These are phyloP conservation scores for Verticillium albo-atrum DNA, from an alignment of 2,329 filamentous ascomycete genomes.

Conservation along the genomic window DNA sequence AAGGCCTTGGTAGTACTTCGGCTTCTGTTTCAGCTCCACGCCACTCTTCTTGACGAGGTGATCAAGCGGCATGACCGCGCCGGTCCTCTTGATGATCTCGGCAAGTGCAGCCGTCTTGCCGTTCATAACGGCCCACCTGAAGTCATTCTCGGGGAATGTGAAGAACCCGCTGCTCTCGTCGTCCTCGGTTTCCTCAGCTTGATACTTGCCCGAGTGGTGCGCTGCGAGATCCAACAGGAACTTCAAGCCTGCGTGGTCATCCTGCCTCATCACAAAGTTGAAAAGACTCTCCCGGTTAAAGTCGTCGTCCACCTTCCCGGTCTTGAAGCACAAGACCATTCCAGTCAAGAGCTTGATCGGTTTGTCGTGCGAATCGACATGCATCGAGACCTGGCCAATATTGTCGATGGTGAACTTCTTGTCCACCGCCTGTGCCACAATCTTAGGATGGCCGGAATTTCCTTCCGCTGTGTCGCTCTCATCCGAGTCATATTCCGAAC, in stretches of 20 bases:
- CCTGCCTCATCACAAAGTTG: slow-evolving; percentile 41
- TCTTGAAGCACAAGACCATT: slow-evolving; percentile 39
- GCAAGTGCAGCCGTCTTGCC: slow-evolving; percentile 55
- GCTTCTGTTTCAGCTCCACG: slow-evolving; percentile 57
- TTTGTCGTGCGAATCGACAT: slow-evolving; percentile 59
- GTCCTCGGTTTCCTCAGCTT: slow-evolving; percentile 25
- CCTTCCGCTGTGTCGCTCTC: slow-evolving; percentile 25
- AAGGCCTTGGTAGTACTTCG: slow-evolving; percentile 71
- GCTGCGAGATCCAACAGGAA: slow-evolving; percentile 53
- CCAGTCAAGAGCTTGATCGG: slow-evolving; percentile 34
- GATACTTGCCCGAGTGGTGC: slow-evolving; percentile 35
- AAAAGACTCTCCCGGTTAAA: slow-evolving; percentile 24
- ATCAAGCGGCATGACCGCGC: slow-evolving; percentile 65
- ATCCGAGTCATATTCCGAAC: slow-evolving; percentile 24
- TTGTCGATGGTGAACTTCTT: slow-evolving; percentile 72
- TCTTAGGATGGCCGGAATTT: slow-evolving; percentile 31
- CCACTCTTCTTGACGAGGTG: slow-evolving; percentile 62
- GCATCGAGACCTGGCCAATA: slow-evolving; percentile 62
- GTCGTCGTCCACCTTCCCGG: slow-evolving; percentile 21
- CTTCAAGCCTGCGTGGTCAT: slow-evolving; percentile 50
- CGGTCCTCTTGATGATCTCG: slow-evolving; percentile 60
- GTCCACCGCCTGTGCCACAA: slow-evolving; percentile 53
- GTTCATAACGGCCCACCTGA: slow-evolving; percentile 36
- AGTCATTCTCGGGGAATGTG: slow-evolving; percentile 33
- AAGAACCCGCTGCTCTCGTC: slow-evolving; percentile 27